Base-by-base conservation (phyloP, 2,329 filamentous ascomycete genomes). In the Proliferodiscus dingleyae region DNA sequence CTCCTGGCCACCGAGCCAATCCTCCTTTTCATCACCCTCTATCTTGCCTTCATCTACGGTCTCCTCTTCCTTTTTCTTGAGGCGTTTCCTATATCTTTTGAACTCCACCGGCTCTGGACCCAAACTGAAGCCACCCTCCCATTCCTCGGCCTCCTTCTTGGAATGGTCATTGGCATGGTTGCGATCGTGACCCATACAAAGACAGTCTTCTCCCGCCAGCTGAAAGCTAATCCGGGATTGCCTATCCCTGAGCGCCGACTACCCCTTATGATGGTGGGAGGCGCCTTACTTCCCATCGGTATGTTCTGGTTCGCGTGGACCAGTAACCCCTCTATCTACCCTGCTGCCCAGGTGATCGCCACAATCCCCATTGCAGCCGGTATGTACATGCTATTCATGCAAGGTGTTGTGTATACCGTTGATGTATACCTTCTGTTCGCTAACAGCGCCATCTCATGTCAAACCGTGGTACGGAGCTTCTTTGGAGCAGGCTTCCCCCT, bases 221-320 rank as follows among this genome's bases (percentile, higher is more conserved):
- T n/a, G n/a, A n/a, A n/a, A n/a, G n/a, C n/a, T n/a, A n/a, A n/a
- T n/a, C n/a, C n/a, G n/a, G n/a, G n/a, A n/a, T n/a, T n/a, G n/a
- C n/a, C n/a, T n/a, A n/a, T n/a, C n/a, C 26, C 26, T 13, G 26
- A 28, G 26, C 8, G 13, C 13, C 2, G 71, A 66, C 11, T 81
- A 0, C 80, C 79, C 0, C 64, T 81, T 2, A 74, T 80, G 62
- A 55, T 77, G 10, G 64, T 75, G 0, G 74, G 72, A 0, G 78
- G 86, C 0, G 61, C 91, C 1, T 68, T 86, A 2, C 79, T 85
- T 0, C 84, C 88, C 0, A 62, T 85, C 3, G 89, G 89, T 18
- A 81, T 94, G 64, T 76, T 95, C 29, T 83, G 82, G 61, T 95
- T 95, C 59, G 80, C 86, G 0, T 94, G 87, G 88, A 93, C 88